Conservation (phyloP, 2,329 filamentous ascomycete genomes). For the Colletotrichum cordylinicola region DNA sequence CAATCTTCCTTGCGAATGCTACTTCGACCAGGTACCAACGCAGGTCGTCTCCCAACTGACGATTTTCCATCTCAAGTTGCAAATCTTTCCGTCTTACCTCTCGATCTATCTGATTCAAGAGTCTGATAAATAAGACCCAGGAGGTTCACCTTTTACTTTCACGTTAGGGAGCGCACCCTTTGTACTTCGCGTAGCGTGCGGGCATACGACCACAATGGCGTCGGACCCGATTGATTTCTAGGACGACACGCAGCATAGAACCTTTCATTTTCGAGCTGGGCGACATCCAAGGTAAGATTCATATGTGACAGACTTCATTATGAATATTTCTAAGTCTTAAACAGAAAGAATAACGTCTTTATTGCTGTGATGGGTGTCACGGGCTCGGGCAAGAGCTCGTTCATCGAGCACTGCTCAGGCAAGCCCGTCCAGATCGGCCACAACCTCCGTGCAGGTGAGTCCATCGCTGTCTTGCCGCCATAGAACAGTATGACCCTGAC, state of each 20-base stretch:
- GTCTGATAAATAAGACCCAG: neutral
- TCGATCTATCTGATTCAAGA: neutral
- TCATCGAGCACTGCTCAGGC: conserved; percentile 26
- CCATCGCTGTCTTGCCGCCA: neutral
- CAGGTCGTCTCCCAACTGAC: neutral
- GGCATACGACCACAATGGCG: neutral
- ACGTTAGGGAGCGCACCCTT: neutral
- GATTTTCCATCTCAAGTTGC: neutral
- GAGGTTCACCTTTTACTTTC: neutral
- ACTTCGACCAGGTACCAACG: neutral
- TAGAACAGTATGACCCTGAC: neutral
- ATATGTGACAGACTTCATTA: neutral
- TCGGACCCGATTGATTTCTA: neutral
- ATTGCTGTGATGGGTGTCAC: conserved; percentile 22
- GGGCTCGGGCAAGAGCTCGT: conserved; percentile 34
- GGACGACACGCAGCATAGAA: neutral
- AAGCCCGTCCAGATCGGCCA: conserved; percentile 26
- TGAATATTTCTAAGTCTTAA: neutral
- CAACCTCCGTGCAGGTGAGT: neutral
- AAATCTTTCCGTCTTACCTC: neutral
- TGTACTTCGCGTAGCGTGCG: neutral
- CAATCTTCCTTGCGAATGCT: neutral
- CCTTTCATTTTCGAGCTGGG: neutral
- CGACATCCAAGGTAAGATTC: neutral
- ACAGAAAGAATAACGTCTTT: neutral